Evolutionary conservation across 768 basidiomycete genomes (phyloP), one percentile per base, ranked within the genome.

Genomic region (Podaxis sp.): DNA sequence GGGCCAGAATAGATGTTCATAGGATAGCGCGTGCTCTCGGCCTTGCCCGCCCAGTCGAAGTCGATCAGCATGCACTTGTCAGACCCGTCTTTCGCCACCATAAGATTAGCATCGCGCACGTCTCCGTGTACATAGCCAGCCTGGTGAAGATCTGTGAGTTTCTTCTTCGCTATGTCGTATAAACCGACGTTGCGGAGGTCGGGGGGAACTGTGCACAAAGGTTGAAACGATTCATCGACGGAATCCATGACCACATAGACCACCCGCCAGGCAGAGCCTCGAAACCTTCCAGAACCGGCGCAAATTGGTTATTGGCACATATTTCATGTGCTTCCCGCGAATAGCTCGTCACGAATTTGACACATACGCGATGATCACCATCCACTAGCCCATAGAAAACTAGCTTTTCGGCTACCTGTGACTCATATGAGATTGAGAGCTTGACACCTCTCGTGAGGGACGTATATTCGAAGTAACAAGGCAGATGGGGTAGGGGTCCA

Each of bases 221-320:
- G 65, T 39, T 9, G 44, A 55, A 8, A 36, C 22, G 38, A 53
- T 53, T 44, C 39, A 17, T 42, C 15, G 4, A 71, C 26, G 57
- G 63, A 65, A 36, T 69, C 69, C 73, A 74, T 72, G 4, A 68
- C 72, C 1, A 73, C 17, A 55, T 69, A 39, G 53, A 64, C 73
- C 73, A 74, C 11, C 73, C 71, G 24, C 72, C 73, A 48, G 72
- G 70, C 33, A 75, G 67, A 22, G 13, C 11, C 54, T 73, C 64
- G 51, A 63, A 71, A n/a, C 59, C 72, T 56, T 69, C 61, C 11
- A 75, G 38, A 33, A 36, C 9, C 0, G 72, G 74, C 17, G 74
- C 74, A 54, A 65, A 65, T 15, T 70, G 67, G 5, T 42, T 30
- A 17, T 46, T 42, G n/a, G 65, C 61, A 57, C 73, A 74, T 53